A percentile compares a stretch with the other conserved stretches of the same genome.
Evolutionary conservation across 768 basidiomycete genomes (phyloP).

Genomic region (Panaeolus papilionaceus): DNA sequence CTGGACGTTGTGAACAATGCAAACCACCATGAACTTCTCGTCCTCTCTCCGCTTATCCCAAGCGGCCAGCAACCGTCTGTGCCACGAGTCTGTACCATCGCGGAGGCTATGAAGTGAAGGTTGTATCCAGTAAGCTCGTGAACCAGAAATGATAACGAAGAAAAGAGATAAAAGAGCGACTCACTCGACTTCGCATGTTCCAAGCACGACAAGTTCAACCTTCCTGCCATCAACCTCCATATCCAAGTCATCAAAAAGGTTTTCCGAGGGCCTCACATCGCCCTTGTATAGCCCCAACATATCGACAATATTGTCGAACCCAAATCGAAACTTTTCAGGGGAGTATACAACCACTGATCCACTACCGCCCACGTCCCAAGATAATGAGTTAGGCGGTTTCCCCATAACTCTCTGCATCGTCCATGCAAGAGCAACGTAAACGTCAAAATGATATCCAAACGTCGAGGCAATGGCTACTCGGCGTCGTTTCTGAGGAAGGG

Average conservation of each 20-base stretch:
- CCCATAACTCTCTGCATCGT: neutral
- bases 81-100: neutral
- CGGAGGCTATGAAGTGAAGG: neutral
- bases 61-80: neutral
- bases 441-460: conserved; percentile 1
- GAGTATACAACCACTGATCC: neutral
- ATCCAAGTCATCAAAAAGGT: neutral
- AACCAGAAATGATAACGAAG: neutral
- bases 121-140: neutral
- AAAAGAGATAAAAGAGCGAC: neutral
- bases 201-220: conserved; percentile 1
- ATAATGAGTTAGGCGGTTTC: neutral
- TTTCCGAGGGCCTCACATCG: neutral
- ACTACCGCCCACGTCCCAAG: neutral
- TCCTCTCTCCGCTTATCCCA: neutral
- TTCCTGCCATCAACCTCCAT: neutral
- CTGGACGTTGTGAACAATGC: neutral
- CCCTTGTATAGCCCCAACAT: neutral
- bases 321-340: neutral
- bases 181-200: conserved; percentile 6
- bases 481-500: neutral
- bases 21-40: conserved; percentile 4
- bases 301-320: neutral
- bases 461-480: neutral
- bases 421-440: neutral